Evolutionary conservation across 768 basidiomycete species (phyloP), one percentile per base, ranked within the genome.

Genomic region (Lentinula raphanica): DNA sequence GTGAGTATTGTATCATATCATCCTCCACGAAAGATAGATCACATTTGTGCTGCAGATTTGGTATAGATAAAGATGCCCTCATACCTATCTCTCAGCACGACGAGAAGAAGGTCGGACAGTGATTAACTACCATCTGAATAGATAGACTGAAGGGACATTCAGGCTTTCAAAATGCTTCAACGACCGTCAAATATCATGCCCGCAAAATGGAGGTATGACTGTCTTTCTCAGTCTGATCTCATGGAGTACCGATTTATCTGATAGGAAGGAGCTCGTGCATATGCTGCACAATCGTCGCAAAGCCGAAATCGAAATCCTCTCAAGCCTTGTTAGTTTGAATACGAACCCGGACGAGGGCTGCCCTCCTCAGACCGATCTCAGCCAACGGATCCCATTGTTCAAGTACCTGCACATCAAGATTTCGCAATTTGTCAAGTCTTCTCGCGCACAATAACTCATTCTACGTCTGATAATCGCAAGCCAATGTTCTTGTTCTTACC

Each of bases 241-340:
- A 29, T 55, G 50, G 35, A 42, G 51, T 56, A 56, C 51, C 36
- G 46, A 9, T 32, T 25, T 40, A 7, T 8, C 6, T 35, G 32
- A 13, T 35, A 95, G 94, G 72, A 86, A 83, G 62, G 93, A 96
- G 65, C 82, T 98, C 2, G 78, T 78, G 68, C 77, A 84, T 62
- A 92, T 97, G 82, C 70, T 98, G 35, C 85, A 90, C 66, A 76
- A 73, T 4, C 83, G 90, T n/a, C 83, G 86, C 45, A 98, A 98
- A 71, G 95, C 95, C 3, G 96, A 98, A 71, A 95, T 95, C 48
- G 92, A 98, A 67, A 77, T 90, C 40, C 66, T 92, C 35, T 71
- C 71, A 62, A 13, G 28, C 50, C 62, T 12, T 6, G 27, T 42
- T 27, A 21, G 29, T 35, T 48, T 39, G 2, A 13, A 29, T 21